Conservation (phyloP, 208 protist species). For the Acanthamoeba healyi region DNA sequence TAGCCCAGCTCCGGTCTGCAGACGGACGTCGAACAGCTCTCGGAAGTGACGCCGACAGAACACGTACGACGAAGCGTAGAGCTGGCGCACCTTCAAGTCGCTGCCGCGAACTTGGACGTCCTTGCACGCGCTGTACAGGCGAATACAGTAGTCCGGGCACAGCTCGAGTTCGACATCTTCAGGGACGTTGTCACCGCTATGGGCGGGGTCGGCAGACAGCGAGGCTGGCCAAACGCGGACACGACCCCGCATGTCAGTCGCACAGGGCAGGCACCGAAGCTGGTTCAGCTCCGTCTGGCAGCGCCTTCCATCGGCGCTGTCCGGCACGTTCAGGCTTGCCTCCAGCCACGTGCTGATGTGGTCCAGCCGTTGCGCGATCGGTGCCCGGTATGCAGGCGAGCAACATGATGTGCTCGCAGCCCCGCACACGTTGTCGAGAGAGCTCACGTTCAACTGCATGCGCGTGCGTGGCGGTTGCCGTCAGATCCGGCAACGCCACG, state of each 20-base stretch:
- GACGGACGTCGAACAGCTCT: background rate
- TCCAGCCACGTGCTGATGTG: background rate
- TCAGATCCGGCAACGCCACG: background rate
- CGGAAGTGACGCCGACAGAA: background rate
- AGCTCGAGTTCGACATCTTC: conserved; percentile 33
- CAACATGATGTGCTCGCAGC: background rate
- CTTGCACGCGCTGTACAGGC: conserved; percentile 20
- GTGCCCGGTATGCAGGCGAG: background rate
- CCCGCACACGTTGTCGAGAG: background rate
- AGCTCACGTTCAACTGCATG: background rate
- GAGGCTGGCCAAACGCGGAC: background rate
- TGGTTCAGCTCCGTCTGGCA: background rate
- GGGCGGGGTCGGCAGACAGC: background rate
- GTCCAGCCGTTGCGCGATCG: background rate
- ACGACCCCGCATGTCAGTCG: background rate
- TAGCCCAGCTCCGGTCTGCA: background rate
- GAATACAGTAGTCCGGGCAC: conserved; percentile 26
- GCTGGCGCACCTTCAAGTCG: background rate
- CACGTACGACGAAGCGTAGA: background rate
- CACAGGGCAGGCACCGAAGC: conserved; percentile 15
- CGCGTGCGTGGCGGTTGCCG: background rate
- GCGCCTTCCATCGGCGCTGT: background rate
- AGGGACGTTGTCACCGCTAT: background rate
- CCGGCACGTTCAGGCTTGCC: background rate
- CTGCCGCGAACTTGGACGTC: background rate